Evolutionary conservation across 495 filamentous ascomycete genomes (phyloP).

Genomic region (Gamarada debralockiae): DNA sequence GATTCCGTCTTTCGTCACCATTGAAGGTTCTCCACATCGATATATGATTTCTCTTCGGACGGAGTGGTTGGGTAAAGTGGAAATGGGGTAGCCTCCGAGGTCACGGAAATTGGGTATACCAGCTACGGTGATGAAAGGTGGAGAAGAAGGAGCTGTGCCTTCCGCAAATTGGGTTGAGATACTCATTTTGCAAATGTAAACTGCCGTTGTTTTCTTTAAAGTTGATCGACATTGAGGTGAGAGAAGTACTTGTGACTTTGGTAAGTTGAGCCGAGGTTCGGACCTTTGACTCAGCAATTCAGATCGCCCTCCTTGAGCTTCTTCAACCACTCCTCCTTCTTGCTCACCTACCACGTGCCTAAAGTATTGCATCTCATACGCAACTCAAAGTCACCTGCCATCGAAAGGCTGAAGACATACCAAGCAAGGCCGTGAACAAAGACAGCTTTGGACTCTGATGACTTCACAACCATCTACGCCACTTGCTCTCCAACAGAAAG

Average conservation of each 20-base stretch:
- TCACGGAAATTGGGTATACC: conserved; percentile 60
- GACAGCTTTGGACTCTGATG: neutral
- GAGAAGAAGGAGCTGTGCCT: conserved; percentile 9
- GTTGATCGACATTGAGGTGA: neutral
- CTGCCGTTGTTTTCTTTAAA: neutral
- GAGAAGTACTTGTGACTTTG: neutral
- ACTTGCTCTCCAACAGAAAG: neutral
- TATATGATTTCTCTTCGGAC: conserved; percentile 48
- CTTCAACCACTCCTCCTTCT: neutral
- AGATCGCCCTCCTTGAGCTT: neutral
- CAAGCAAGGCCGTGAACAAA: neutral
- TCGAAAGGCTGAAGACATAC: neutral
- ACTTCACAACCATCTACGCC: neutral
- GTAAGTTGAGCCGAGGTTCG: neutral
- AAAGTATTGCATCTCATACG: no score
- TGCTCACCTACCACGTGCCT: neutral
- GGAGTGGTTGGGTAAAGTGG: conserved; percentile 16
- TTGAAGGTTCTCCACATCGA: conserved; percentile 53
- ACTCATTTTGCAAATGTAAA: conserved; percentile 6
- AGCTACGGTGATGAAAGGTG: conserved; percentile 47
- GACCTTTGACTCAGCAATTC: neutral
- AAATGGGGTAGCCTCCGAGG: conserved; percentile 48
- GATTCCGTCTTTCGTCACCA: conserved; percentile 48
- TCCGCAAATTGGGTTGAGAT: neutral
- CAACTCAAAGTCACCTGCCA: no score